These are phyloP conservation scores for Sphaerulina populicola DNA, from an alignment of 2,329 filamentous ascomycete species.

Conservation along the genomic window DNA sequence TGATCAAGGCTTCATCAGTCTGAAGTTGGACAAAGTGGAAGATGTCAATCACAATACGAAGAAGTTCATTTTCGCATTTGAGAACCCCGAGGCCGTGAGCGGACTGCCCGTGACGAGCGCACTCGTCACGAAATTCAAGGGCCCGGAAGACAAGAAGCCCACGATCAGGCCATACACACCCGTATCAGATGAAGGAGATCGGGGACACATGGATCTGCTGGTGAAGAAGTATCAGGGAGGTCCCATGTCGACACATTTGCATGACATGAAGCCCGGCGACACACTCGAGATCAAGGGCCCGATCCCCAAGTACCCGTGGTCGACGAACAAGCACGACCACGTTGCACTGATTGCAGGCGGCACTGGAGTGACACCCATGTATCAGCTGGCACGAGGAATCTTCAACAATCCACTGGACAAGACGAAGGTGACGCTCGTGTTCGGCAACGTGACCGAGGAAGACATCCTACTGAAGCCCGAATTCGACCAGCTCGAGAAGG, in stretches of 20 bases:
- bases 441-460: slow-evolving; percentile 79
- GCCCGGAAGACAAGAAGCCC: slow-evolving; percentile 71
- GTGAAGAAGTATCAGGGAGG: slow-evolving; percentile 88
- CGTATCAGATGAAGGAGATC: slow-evolving; percentile 70
- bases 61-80: slow-evolving; percentile 78
- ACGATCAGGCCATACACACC: slow-evolving; percentile 90
- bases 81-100: slow-evolving; percentile 73
- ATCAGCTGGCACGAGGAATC: slow-evolving; percentile 81
- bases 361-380: slow-evolving; percentile 97
- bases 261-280: slow-evolving; percentile 73
- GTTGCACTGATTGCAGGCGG: slow-evolving; percentile 83
- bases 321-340: slow-evolving; percentile 85
- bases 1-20: slow-evolving; percentile 78
- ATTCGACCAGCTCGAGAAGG: slow-evolving; percentile 81
- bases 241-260: slow-evolving; percentile 83
- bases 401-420: slow-evolving; percentile 95
- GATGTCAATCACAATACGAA: slow-evolving; percentile 91
- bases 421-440: slow-evolving; percentile 94
- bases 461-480: slow-evolving; percentile 89
- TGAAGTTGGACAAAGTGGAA: slow-evolving; percentile 72
- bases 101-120: slow-evolving; percentile 76
- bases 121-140: slow-evolving; percentile 85
- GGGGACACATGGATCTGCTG: slow-evolving; percentile 77
- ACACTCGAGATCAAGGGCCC: slow-evolving; percentile 88
- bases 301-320: slow-evolving; percentile 86